Evolutionary conservation across 2,329 filamentous ascomycete genomes (phyloP).

Genomic region (Alternaria postmessia): DNA sequence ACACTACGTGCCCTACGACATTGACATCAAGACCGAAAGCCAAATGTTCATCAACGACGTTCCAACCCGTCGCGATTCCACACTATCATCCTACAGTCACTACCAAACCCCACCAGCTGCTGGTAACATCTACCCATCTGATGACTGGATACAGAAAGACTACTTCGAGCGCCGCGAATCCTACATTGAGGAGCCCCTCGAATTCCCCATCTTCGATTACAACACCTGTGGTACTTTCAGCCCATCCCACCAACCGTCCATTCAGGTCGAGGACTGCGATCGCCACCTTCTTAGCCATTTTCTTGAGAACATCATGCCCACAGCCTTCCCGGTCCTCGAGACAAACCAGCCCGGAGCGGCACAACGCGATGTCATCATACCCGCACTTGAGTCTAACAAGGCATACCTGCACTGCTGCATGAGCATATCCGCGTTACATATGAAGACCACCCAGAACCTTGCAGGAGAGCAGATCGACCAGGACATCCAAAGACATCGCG

Average conservation of each 20-base stretch:
- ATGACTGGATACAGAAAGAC: conserved; percentile 77
- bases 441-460: conserved; percentile 77
- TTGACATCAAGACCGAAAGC: conserved; percentile 94
- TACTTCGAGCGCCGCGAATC: conserved; percentile 74
- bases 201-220: conserved; percentile 86
- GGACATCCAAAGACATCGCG: conserved; percentile 92
- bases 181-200: conserved; percentile 63
- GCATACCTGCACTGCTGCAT: conserved; percentile 95
- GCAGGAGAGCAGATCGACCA: conserved; percentile 79
- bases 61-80: conserved; percentile 83
- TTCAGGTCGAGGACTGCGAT: conserved; percentile 88
- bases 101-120: conserved; percentile 79
- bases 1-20: conserved; percentile 82
- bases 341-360: conserved; percentile 86
- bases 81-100: conserved; percentile 92
- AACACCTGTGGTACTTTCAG: conserved; percentile 70
- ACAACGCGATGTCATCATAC: conserved; percentile 82
- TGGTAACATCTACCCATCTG: conserved; percentile 70
- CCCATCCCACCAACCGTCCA: conserved; percentile 71
- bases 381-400: conserved; percentile 88
- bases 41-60: conserved; percentile 94
- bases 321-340: conserved; percentile 92
- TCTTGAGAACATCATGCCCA: conserved; percentile 82
- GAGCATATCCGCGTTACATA: conserved; percentile 89
- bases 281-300: conserved; percentile 90